Conservation (phyloP, 352 stramenopile species). For the Labyrinthula sp. region DNA sequence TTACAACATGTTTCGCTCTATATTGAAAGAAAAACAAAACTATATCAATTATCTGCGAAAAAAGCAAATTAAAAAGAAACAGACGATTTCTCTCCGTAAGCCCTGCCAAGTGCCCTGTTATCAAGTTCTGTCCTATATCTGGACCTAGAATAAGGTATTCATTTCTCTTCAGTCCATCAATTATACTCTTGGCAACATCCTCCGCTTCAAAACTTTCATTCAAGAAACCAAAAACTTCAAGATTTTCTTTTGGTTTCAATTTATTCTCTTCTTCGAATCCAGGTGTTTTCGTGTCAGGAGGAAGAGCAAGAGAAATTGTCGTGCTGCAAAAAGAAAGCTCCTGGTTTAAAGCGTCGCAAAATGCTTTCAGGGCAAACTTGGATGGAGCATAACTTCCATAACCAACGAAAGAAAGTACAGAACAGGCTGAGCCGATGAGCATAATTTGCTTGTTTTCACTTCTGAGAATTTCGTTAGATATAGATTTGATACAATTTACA, state of each 20-base stretch:
- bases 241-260: constrained; percentile 43
- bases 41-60: constrained; percentile 7
- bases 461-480: constrained; percentile 44
- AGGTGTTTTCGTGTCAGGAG: constrained; percentile 61
- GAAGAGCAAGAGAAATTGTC: constrained; percentile 59
- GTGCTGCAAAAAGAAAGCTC: constrained; percentile 53
- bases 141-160: constrained; percentile 21
- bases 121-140: constrained; percentile 10
- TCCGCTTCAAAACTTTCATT: constrained; percentile 39
- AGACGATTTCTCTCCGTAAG: constrained; percentile 10
- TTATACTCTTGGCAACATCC: constrained; percentile 29
- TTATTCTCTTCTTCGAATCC: constrained; percentile 49
- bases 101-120: constrained; percentile 11
- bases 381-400: constrained; percentile 60
- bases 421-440: constrained; percentile 41
- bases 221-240: constrained; percentile 42
- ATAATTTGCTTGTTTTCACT: constrained; percentile 37
- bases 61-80: background rate
- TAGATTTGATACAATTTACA: constrained; percentile 43
- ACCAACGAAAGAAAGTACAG: constrained; percentile 47
- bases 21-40: constrained; percentile 13
- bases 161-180: background rate
- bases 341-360: constrained; percentile 61
- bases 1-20: constrained; percentile 1
- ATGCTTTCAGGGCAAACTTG: constrained; percentile 64